Evolutionary conservation across 2,329 filamentous ascomycete genomes (phyloP).

Genomic region (Aspergillus sp.): DNA sequence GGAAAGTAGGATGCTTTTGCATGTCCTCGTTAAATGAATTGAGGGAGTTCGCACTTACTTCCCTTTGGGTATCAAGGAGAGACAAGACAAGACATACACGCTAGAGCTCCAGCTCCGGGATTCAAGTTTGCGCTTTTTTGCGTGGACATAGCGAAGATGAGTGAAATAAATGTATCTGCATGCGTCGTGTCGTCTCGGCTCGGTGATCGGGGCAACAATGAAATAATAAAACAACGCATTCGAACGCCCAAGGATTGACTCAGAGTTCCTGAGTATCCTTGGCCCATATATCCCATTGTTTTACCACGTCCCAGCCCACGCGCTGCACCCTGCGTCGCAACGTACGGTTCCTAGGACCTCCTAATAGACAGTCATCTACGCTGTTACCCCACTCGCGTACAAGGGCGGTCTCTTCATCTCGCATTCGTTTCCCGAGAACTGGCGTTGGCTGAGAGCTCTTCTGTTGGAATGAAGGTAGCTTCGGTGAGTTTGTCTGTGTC

Average conservation of each 20-base stretch:
- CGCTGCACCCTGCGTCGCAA: constrained; percentile 36
- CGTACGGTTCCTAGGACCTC: constrained; percentile 22
- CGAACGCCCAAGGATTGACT: not conserved
- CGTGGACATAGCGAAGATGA: not conserved
- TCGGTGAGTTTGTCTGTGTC: constrained; percentile 1
- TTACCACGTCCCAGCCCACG: constrained; percentile 42
- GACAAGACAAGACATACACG: not conserved
- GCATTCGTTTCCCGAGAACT: constrained; percentile 22
- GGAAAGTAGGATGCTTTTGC: not conserved
- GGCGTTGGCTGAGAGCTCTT: constrained; percentile 2
- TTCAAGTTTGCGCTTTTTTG: not conserved
- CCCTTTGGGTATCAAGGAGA: not conserved
- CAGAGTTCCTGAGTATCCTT: constrained; percentile 42
- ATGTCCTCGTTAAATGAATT: not conserved
- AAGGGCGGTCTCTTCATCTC: constrained; percentile 13
- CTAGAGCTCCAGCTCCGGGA: not conserved
- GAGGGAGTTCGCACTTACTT: not conserved
- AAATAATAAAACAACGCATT: no score
- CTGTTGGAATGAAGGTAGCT: not conserved
- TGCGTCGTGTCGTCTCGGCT: not conserved
- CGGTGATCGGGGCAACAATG: no score
- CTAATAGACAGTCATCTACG: not conserved
- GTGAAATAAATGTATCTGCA: not conserved
- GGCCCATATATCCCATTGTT: constrained; percentile 46
- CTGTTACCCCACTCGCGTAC: not conserved